These are phyloP conservation scores for Cryphonectria carpinicola DNA, from an alignment of 2,329 filamentous ascomycete species.

Conservation along the genomic window DNA sequence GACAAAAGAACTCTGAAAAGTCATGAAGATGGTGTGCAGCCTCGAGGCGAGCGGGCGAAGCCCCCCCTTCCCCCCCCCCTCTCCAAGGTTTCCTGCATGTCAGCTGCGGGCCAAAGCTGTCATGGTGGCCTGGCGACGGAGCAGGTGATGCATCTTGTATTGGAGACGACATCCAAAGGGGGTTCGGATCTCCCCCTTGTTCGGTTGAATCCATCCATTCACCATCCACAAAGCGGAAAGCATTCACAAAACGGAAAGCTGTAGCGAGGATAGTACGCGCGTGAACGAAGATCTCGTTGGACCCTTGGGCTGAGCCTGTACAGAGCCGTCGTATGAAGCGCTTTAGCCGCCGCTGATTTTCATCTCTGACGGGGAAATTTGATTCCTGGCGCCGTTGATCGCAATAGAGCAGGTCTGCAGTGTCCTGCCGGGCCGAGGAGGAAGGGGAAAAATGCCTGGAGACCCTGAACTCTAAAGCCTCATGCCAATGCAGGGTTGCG, in stretches of 20 bases:
- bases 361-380: conserved; percentile 3
- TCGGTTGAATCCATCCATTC: not conserved
- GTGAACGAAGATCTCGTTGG: not conserved
- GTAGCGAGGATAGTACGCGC: not conserved
- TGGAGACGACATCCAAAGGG: not conserved
- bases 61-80: not conserved
- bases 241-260: not conserved
- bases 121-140: conserved; percentile 6
- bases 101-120: conserved; percentile 18
- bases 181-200: not conserved
- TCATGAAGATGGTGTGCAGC: conserved; percentile 5
- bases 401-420: not conserved
- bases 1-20: not conserved
- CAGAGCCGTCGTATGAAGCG: not conserved
- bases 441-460: not conserved
- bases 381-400: conserved; percentile 13
- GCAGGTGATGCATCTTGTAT: conserved; percentile 6
- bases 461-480: conserved; percentile 17
- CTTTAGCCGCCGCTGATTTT: conserved; percentile 16
- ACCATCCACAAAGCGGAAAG: not conserved
- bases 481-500: conserved; percentile 23
- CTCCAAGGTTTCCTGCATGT: conserved; percentile 10
- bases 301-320: not conserved
- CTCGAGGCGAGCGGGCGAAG: conserved; percentile 1
- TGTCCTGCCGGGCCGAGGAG: conserved; percentile 1